These are phyloP conservation scores for Coccomyxa subellipsoidea DNA, from an alignment of 163 green algal species.

Conservation along the genomic window DNA sequence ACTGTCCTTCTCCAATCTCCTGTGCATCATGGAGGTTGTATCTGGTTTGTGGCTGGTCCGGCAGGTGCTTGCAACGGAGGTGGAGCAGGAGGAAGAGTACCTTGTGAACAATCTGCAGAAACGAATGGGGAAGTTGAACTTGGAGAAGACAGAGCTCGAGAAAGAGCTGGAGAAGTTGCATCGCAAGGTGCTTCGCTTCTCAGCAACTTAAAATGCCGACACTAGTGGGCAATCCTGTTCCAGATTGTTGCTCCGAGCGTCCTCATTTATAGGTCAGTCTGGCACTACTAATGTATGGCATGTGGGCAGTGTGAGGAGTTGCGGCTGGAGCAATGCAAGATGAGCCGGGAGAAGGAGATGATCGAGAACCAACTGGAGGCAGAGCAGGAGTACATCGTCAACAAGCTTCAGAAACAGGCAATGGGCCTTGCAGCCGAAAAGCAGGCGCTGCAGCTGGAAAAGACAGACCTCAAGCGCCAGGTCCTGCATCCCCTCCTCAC, in stretches of 20 bases:
- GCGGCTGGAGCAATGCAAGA: background rate
- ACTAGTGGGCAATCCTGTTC: background rate
- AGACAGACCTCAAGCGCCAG: slow-evolving; percentile 62
- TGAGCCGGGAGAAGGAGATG: slow-evolving; percentile 64
- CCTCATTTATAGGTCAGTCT: too few relatives aligned
- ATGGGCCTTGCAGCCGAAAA: slow-evolving; percentile 43
- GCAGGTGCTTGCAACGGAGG: slow-evolving; percentile 51
- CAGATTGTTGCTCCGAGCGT: too few relatives aligned
- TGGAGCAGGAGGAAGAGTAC: slow-evolving; percentile 78
- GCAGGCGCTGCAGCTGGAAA: slow-evolving; percentile 53
- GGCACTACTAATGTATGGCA: too few relatives aligned
- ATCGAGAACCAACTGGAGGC: slow-evolving; percentile 65
- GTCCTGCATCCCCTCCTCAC: slow-evolving; percentile 20
- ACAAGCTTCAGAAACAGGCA: slow-evolving; percentile 31
- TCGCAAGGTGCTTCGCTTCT: background rate
- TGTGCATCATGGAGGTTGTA: background rate
- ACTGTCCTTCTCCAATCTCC: background rate
- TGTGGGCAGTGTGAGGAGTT: background rate
- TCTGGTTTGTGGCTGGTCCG: too few relatives aligned
- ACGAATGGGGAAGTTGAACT: slow-evolving; percentile 63
- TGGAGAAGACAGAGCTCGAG: slow-evolving; percentile 81
- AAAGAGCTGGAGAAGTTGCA: slow-evolving; percentile 44
- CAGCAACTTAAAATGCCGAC: background rate
- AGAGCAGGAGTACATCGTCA: slow-evolving; percentile 32
- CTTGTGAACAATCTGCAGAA: slow-evolving; percentile 77